phyloP scores from a whole-genome alignment of 176 grass and related monocot genomes.

The Raddia guianensis region DNA sequence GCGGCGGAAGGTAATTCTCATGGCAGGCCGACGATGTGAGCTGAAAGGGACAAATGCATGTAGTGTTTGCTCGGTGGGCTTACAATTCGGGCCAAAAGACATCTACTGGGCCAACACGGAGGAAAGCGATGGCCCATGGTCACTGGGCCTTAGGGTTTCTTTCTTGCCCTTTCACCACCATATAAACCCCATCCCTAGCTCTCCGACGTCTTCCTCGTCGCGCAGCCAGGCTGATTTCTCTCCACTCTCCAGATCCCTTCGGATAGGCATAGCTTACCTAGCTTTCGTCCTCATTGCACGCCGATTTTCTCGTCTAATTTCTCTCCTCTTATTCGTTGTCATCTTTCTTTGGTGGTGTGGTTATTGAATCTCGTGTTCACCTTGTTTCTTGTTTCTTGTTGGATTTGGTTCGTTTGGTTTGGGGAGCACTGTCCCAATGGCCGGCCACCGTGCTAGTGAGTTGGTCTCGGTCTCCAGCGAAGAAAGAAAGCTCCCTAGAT shows the following conservation, averaged over 20 bases:
- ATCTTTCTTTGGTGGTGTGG: not conserved
- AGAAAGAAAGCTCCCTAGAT: conserved; percentile 28
- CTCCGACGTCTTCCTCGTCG: not conserved
- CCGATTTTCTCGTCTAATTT: not conserved
- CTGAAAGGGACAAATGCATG: too few relatives aligned
- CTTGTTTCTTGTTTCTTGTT: not conserved
- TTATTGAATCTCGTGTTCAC: not conserved
- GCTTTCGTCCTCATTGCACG: not conserved
- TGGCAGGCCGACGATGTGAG: too few relatives aligned
- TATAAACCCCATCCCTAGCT: not conserved
- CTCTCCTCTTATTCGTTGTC: too few relatives aligned
- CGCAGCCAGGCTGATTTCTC: not conserved
- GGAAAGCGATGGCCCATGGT: not conserved
- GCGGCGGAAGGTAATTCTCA: too few relatives aligned
- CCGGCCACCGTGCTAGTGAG: conserved; percentile 15
- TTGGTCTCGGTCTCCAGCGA: not conserved
- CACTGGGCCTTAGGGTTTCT: conserved; percentile 3
- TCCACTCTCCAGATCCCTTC: not conserved
- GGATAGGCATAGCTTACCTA: not conserved
- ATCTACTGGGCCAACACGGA: not conserved
- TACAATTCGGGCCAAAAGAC: too few relatives aligned
- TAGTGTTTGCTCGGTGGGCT: too few relatives aligned
- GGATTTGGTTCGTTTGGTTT: not conserved
- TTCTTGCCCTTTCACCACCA: not conserved
- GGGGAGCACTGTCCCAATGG: conserved; percentile 30